A percentile compares a stretch with the other conserved stretches of the same genome.
phyloP scores from a whole-genome alignment of 768 basidiomycete genomes.

The Boletellus emodensis region DNA sequence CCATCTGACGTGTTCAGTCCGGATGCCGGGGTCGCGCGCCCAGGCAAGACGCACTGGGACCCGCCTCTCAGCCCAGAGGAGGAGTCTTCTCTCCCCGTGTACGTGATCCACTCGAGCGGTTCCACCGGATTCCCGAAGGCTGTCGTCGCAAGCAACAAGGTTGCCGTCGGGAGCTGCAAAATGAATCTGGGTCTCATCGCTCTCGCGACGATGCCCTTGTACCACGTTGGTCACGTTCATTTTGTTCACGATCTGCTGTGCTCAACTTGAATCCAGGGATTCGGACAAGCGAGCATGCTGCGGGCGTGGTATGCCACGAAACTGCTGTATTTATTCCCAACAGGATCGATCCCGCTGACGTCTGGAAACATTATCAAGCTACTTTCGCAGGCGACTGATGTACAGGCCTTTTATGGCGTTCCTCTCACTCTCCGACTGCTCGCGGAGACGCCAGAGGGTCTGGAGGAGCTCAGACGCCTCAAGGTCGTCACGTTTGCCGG shows the following conservation, averaged over 20 bases:
- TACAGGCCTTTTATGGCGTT: constrained; percentile 35
- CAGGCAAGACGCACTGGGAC: constrained; percentile 24
- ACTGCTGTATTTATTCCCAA: constrained; percentile 42
- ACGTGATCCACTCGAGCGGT: constrained; percentile 27
- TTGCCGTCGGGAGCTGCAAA: constrained; percentile 33
- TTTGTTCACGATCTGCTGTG: background rate
- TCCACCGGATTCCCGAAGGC: constrained; percentile 49
- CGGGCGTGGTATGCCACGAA: constrained; percentile 42
- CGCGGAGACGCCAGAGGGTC: constrained; percentile 45
- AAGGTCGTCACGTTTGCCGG: constrained; percentile 50
- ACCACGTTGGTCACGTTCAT: constrained; percentile 24
- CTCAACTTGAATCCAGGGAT: constrained; percentile 9
- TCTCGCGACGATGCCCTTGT: constrained; percentile 30
- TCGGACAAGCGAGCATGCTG: constrained; percentile 29
- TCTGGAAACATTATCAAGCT: constrained; percentile 40
- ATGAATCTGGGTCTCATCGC: constrained; percentile 25
- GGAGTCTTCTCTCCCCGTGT: constrained; percentile 20
- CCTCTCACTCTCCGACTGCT: constrained; percentile 43
- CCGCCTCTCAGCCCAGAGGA: constrained; percentile 19
- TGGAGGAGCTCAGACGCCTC: constrained; percentile 38
- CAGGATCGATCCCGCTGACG: constrained; percentile 42
- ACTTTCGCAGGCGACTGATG: constrained; percentile 32
- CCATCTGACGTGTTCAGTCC: constrained; percentile 13
- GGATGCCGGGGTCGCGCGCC: constrained; percentile 9
- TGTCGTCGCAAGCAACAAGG: constrained; percentile 36